These are phyloP conservation scores for Neonectria faginata DNA, from an alignment of 2,329 filamentous ascomycete genomes.

Conservation along the genomic window DNA sequence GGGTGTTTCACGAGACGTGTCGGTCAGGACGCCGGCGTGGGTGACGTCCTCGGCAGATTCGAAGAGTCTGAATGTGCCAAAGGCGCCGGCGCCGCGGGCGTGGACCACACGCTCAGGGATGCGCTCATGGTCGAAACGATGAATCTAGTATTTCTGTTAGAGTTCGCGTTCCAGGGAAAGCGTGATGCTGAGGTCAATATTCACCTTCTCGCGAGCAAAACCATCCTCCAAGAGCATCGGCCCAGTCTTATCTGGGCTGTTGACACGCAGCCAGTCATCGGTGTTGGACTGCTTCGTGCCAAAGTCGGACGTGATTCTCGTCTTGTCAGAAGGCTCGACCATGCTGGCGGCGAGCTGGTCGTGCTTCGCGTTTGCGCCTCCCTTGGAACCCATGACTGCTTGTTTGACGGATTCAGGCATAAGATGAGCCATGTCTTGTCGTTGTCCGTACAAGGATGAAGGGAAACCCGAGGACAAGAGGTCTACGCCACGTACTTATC, in stretches of 20 bases:
- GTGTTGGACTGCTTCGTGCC: conserved; percentile 79
- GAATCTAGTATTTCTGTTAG: conserved; percentile 63
- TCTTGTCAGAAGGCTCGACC: conserved; percentile 67
- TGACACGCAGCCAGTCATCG: conserved; percentile 81
- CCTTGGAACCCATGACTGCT: conserved; percentile 55
- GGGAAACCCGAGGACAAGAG: background rate
- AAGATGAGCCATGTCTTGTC: conserved; percentile 39
- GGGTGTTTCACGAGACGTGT: background rate
- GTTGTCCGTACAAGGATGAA: background rate
- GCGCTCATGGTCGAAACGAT: conserved; percentile 76
- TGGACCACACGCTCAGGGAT: conserved; percentile 76
- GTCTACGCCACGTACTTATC: background rate
- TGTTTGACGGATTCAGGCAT: conserved; percentile 52
- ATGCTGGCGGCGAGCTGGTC: conserved; percentile 70
- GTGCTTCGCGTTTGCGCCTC: conserved; percentile 62
- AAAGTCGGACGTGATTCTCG: conserved; percentile 79
- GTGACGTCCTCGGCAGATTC: conserved; percentile 63
- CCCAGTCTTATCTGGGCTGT: conserved; percentile 71
- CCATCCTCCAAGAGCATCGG: conserved; percentile 78
- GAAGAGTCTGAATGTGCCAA: conserved; percentile 76
- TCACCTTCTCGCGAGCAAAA: conserved; percentile 78
- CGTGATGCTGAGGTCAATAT: conserved; percentile 20
- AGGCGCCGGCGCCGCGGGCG: conserved; percentile 75
- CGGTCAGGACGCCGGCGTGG: background rate
- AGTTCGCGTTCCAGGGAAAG: too few relatives aligned